Conservation (phyloP, 768 basidiomycete species). For the Pleurotus salmoneostramineus region DNA sequence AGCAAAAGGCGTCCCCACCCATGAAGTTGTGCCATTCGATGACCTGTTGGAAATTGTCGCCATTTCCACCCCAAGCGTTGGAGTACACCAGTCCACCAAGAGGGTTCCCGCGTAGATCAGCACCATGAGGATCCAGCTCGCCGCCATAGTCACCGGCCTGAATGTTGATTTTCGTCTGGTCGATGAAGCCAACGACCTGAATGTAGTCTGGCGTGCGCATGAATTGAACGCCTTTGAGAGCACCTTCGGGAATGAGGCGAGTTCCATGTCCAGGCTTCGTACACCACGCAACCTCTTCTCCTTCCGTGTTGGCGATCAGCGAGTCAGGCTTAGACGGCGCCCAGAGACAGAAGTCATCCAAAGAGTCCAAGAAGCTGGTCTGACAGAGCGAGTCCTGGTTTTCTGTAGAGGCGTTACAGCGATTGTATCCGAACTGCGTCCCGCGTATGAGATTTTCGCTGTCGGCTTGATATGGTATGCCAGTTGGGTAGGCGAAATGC, state of each 20-base stretch:
- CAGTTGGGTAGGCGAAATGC: slow-evolving; percentile 13
- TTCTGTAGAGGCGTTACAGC: slow-evolving; percentile 66
- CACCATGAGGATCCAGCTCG: slow-evolving; percentile 69
- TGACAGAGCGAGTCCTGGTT: slow-evolving; percentile 56
- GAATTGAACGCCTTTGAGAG: slow-evolving; percentile 53
- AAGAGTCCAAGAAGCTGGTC: slow-evolving; percentile 52
- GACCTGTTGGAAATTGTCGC: slow-evolving; percentile 31
- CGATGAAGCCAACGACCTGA: slow-evolving; percentile 51
- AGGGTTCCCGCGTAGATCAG: slow-evolving; percentile 34
- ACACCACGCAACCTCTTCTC: slow-evolving; percentile 65
- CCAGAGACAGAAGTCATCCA: slow-evolving; percentile 65
- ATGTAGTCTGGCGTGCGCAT: slow-evolving; percentile 50
- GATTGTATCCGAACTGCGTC: slow-evolving; percentile 60
- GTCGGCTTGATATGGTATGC: slow-evolving; percentile 51
- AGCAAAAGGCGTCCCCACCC: slow-evolving; percentile 46
- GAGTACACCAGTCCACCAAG: slow-evolving; percentile 71
- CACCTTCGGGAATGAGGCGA: slow-evolving; percentile 55
- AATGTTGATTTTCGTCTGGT: slow-evolving; percentile 55
- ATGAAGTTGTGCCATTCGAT: slow-evolving; percentile 60
- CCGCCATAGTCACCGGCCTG: slow-evolving; percentile 52
- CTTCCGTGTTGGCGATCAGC: slow-evolving; percentile 55
- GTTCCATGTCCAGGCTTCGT: slow-evolving; percentile 59
- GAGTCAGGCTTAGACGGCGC: slow-evolving; percentile 42
- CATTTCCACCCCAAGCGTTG: slow-evolving; percentile 31
- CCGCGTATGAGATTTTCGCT: slow-evolving; percentile 43